A percentile compares a stretch with the other conserved stretches of the same genome.
phyloP scores from a whole-genome alignment of 441 rosid genomes.

The Pelargonium australe region DNA sequence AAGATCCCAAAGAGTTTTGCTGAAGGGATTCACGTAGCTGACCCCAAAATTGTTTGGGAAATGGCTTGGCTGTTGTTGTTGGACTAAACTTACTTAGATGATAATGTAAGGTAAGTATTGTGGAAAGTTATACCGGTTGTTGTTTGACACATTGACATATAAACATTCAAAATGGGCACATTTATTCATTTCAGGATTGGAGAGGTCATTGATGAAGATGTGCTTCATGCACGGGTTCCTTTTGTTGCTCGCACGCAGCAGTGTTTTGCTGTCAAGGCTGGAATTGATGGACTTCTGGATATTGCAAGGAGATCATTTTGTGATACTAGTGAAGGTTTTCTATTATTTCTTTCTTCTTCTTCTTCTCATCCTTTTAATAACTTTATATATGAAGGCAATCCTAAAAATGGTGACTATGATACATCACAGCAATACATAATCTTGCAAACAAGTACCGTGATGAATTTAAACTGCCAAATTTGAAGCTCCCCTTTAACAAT shows the following conservation, averaged over 20 bases:
- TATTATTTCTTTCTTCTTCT: slow-evolving; percentile 17
- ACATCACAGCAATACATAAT: slow-evolving; percentile 72
- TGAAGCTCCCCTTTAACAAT: slow-evolving; percentile 91
- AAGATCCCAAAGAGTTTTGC: too few relatives aligned
- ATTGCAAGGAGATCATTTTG: slow-evolving; percentile 93
- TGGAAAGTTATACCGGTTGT: background rate
- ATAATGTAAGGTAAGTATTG: background rate
- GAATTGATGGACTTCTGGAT: slow-evolving; percentile 93
- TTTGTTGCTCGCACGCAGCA: slow-evolving; percentile 97
- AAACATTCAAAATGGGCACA: slow-evolving; percentile 1
- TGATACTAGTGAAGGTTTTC: slow-evolving; percentile 91
- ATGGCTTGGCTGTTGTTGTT: background rate
- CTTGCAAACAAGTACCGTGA: slow-evolving; percentile 88
- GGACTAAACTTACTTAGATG: background rate
- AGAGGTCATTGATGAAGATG: slow-evolving; percentile 90
- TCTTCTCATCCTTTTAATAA: slow-evolving; percentile 1
- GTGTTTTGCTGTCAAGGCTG: slow-evolving; percentile 96
- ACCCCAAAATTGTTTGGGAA: too few relatives aligned
- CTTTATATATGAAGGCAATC: slow-evolving; percentile 18
- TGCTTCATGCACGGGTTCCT: slow-evolving; percentile 93
- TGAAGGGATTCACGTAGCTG: too few relatives aligned
- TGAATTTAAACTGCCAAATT: slow-evolving; percentile 79
- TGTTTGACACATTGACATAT: background rate
- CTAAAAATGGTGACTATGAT: slow-evolving; percentile 18
- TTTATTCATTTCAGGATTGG: slow-evolving; percentile 50